A percentile compares a stretch with the other conserved stretches of the same genome.
These are phyloP conservation scores for Myriosclerotinia curreyana DNA, from an alignment of 2,329 filamentous ascomycete genomes.

Conservation along the genomic window DNA sequence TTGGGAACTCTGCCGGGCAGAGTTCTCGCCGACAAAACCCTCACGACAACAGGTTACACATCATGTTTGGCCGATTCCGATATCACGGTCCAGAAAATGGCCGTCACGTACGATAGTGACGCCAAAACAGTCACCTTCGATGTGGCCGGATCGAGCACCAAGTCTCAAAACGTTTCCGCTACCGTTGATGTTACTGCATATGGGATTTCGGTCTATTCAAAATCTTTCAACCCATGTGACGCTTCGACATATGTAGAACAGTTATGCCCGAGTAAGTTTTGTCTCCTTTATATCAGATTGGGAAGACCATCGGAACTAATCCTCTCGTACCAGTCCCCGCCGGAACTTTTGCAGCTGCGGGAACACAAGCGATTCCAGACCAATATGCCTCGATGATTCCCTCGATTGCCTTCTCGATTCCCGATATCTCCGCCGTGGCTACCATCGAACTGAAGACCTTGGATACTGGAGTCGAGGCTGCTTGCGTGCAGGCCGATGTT, in stretches of 20 bases:
- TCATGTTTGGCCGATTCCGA: constrained; percentile 60
- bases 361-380: constrained; percentile 67
- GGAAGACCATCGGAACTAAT: constrained; percentile 15
- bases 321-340: constrained; percentile 57
- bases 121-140: constrained; percentile 76
- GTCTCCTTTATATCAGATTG: neutral
- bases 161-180: constrained; percentile 77
- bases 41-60: constrained; percentile 77
- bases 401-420: constrained; percentile 82
- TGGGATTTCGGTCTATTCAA: constrained; percentile 74
- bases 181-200: constrained; percentile 51
- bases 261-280: constrained; percentile 69
- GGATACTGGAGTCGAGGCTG: constrained; percentile 61
- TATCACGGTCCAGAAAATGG: constrained; percentile 69
- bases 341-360: constrained; percentile 70
- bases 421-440: constrained; percentile 84
- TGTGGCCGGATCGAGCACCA: constrained; percentile 71
- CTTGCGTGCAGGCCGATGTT: constrained; percentile 78
- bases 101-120: constrained; percentile 75
- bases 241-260: constrained; percentile 61
- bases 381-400: constrained; percentile 75
- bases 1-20: constrained; percentile 35
- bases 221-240: constrained; percentile 80
- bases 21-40: constrained; percentile 64
- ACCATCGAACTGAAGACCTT: constrained; percentile 69